These are phyloP conservation scores for Metschnikowia bowlesiae DNA, from an alignment of 805 yeast genomes.

Conservation along the genomic window DNA sequence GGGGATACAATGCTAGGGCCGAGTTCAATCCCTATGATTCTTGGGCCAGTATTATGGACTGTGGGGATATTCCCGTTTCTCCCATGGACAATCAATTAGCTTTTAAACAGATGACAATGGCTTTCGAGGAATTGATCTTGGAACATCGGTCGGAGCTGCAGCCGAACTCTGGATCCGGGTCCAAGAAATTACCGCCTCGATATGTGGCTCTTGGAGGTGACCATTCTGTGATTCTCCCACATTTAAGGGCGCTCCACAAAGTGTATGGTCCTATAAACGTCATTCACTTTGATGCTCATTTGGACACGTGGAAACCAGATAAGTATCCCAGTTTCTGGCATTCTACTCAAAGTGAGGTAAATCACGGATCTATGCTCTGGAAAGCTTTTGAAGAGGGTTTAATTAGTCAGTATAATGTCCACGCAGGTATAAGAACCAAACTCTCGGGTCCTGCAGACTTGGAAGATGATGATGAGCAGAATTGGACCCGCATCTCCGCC, in stretches of 20 bases:
- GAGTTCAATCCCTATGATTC: slow-evolving; percentile 47
- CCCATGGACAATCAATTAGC: slow-evolving; percentile 57
- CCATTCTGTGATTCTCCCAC: slow-evolving; percentile 72
- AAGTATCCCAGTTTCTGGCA: slow-evolving; percentile 63
- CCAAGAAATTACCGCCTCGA: slow-evolving; percentile 44
- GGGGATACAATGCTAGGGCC: slow-evolving; percentile 71
- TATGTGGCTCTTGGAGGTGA: slow-evolving; percentile 78
- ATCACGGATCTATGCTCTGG: slow-evolving; percentile 88
- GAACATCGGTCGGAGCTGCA: slow-evolving; percentile 25
- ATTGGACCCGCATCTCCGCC: slow-evolving; percentile 64
- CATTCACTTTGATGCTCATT: slow-evolving; percentile 80
- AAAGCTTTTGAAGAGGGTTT: slow-evolving; percentile 70
- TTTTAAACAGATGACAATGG: slow-evolving; percentile 50
- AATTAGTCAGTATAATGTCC: slow-evolving; percentile 55
- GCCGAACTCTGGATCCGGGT: slow-evolving; percentile 11
- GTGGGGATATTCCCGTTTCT: slow-evolving; percentile 56
- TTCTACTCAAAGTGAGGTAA: slow-evolving; percentile 55
- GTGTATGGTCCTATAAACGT: slow-evolving; percentile 66
- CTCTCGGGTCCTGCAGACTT: slow-evolving; percentile 56
- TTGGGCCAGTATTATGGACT: slow-evolving; percentile 50
- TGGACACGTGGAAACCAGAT: slow-evolving; percentile 77
- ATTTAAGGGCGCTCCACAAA: slow-evolving; percentile 57
- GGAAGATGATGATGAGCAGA: slow-evolving; percentile 61
- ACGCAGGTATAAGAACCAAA: slow-evolving; percentile 75
- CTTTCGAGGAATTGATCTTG: slow-evolving; percentile 53